Base-by-base conservation (phyloP, 306 rosid species). In the Rosa chinensis region DNA sequence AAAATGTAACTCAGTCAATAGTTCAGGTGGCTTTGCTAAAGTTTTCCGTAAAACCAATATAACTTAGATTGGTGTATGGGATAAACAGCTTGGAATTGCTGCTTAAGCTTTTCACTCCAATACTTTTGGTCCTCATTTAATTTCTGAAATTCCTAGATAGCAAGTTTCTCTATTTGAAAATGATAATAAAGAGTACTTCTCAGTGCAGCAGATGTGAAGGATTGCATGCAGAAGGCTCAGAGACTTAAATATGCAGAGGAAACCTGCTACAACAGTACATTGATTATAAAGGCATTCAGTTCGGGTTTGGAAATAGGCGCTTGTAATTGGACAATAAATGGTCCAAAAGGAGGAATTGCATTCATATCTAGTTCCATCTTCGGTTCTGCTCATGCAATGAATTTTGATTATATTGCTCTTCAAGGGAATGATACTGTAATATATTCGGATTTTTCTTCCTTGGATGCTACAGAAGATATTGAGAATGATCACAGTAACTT, bases 151-250 rank as follows among this genome's bases (percentile, higher is more conserved):
- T 62, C 14, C 1, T 71, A 49, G 20, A 21, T 73, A 63, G 58
- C 39, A 75, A 75, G 73, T 16, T 77, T 76, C 82, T 44, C 59
- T 86, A 44, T 48, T 68, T 66, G 58, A 78, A 78, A 78, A 72
- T 85, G 48, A 85, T 50, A 84, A 85, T 58, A 52, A 83, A 66
- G 37, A 70, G 79, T 80, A 73, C 62, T 89, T 90, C 88, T 83
- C 97, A 94, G 98, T 88, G 97, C 92, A 85, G 92, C 87, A 70
- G 97, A 92, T 48, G 92, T 94, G 85, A 89, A 86, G 82, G 89
- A 88, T 83, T 92, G 95, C 85, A 53, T 87, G 25, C 82, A 71
- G 74, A 92, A 91, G 89, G 77, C 89, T 84, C 87, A 82, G 63
- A 82, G 84, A 71, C 89, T 92, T 83, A 94, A 86, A 72, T 92